Conservation (phyloP, 1,139 yeast genomes). For the Sugiyamaella japonica region DNA sequence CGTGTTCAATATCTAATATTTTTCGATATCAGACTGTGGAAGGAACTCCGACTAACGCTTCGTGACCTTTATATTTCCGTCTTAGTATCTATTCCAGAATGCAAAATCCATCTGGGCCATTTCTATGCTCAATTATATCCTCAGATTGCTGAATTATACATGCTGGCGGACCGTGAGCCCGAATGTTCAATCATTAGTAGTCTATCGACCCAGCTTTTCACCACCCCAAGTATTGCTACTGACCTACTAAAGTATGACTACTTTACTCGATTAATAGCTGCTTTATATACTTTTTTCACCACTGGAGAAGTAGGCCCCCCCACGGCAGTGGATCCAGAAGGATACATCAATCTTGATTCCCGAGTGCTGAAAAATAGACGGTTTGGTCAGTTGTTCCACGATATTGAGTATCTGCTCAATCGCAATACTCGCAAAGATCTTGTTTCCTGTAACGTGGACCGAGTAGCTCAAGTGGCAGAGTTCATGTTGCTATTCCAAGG, state of each 20-base stretch:
- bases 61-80: slow-evolving; percentile 71
- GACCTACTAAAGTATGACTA: slow-evolving; percentile 70
- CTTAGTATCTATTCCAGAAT: slow-evolving; percentile 63
- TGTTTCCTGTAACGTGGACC: slow-evolving; percentile 37
- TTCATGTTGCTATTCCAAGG: slow-evolving; percentile 76
- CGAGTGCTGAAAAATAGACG: slow-evolving; percentile 64
- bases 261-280: slow-evolving; percentile 62
- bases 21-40: slow-evolving; percentile 74
- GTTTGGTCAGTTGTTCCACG: slow-evolving; percentile 84
- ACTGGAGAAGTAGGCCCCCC: slow-evolving; percentile 55
- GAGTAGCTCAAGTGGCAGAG: slow-evolving; percentile 56
- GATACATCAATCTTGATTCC: slow-evolving; percentile 39
- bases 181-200: slow-evolving; percentile 74
- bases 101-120: slow-evolving; percentile 61
- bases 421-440: slow-evolving; percentile 58
- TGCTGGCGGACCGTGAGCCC: slow-evolving; percentile 75
- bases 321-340: slow-evolving; percentile 44
- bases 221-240: slow-evolving; percentile 78
- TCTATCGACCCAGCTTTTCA: slow-evolving; percentile 81
- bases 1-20: slow-evolving; percentile 74
- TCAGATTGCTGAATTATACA: slow-evolving; percentile 69
- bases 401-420: slow-evolving; percentile 73
- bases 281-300: slow-evolving; percentile 66
- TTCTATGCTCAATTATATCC: slow-evolving; percentile 87
- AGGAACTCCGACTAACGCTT: slow-evolving; percentile 56